Evolutionary conservation across 352 stramenopile genomes (phyloP).

Genomic region (Phytophthora lateralis): DNA sequence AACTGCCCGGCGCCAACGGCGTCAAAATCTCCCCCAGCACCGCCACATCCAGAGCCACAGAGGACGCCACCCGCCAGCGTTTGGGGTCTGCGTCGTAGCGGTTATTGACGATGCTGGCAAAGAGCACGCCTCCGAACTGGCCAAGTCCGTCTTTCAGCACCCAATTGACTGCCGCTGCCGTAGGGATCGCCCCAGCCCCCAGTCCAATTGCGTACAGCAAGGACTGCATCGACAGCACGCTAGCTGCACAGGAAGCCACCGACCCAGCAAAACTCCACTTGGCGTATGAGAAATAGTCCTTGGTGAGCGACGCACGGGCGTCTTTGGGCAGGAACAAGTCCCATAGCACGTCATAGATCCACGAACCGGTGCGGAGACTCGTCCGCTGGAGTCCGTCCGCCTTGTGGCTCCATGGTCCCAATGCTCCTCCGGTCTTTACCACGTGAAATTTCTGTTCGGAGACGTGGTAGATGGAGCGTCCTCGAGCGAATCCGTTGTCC

Average conservation of each 20-base stretch:
- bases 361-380: constrained; percentile 34
- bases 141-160: constrained; percentile 97
- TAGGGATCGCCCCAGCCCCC: constrained; percentile 82
- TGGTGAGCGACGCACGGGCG: constrained; percentile 82
- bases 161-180: constrained; percentile 95
- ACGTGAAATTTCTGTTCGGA: constrained; percentile 17
- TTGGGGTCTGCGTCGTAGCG: constrained; percentile 96
- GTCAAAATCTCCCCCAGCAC: constrained; percentile 93
- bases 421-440: constrained; percentile 19
- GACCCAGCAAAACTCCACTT: constrained; percentile 85
- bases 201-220: constrained; percentile 95
- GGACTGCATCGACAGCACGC: constrained; percentile 95
- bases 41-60: constrained; percentile 90
- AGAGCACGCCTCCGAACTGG: constrained; percentile 95
- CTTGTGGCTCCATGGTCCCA: constrained; percentile 15
- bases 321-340: constrained; percentile 92
- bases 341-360: constrained; percentile 56
- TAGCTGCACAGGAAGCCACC: constrained; percentile 78
- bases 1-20: constrained; percentile 76
- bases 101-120: constrained; percentile 91
- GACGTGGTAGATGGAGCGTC: constrained; percentile 36
- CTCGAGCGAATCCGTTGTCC: constrained; percentile 33
- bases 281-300: constrained; percentile 90
- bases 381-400: background rate
- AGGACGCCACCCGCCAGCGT: constrained; percentile 92